Evolutionary conservation across 2,329 filamentous ascomycete species (phyloP).

Genomic region (Cladobotryum mycophilum): DNA sequence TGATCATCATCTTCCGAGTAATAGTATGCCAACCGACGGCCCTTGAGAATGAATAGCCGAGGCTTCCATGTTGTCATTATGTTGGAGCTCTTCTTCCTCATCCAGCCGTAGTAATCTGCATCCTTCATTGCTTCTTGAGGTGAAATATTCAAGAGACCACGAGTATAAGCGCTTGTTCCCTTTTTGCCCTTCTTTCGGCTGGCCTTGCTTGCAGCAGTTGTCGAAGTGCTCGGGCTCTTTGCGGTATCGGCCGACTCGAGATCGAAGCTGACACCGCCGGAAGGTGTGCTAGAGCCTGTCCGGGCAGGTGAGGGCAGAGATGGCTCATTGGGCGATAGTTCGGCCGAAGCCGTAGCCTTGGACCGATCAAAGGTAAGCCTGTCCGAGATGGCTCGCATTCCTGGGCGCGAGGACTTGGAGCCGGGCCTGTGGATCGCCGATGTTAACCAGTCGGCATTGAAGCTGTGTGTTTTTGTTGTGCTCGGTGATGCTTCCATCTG

Average conservation of each 20-base stretch:
- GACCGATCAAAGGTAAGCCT: slow-evolving; percentile 52
- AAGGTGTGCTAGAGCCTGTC: slow-evolving; percentile 69
- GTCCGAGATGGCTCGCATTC: slow-evolving; percentile 83
- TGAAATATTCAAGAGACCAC: slow-evolving; percentile 72
- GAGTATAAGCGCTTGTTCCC: slow-evolving; percentile 87
- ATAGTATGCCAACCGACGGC: slow-evolving; percentile 87
- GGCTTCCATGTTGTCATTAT: slow-evolving; percentile 98
- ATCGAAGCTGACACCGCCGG: slow-evolving; percentile 64
- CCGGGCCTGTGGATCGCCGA: slow-evolving; percentile 44
- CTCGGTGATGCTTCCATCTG: slow-evolving; percentile 39
- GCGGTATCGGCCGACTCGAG: slow-evolving; percentile 65
- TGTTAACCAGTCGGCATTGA: slow-evolving; percentile 52
- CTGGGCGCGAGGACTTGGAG: slow-evolving; percentile 49
- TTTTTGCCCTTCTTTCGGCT: slow-evolving; percentile 76
- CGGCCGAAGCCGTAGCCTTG: slow-evolving; percentile 43
- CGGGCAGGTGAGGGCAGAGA: slow-evolving; percentile 59
- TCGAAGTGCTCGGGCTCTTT: slow-evolving; percentile 46
- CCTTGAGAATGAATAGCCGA: slow-evolving; percentile 88
- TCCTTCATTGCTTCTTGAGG: slow-evolving; percentile 78
- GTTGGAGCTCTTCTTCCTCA: slow-evolving; percentile 98
- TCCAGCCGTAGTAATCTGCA: slow-evolving; percentile 96
- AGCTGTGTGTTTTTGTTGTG: slow-evolving; percentile 35
- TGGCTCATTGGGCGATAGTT: slow-evolving; percentile 46
- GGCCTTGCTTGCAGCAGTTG: slow-evolving; percentile 42
- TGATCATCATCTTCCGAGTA: slow-evolving; percentile 89